These are phyloP conservation scores for Bacterosira constricta DNA, from an alignment of 108 stramenopile species.

Conservation along the genomic window DNA sequence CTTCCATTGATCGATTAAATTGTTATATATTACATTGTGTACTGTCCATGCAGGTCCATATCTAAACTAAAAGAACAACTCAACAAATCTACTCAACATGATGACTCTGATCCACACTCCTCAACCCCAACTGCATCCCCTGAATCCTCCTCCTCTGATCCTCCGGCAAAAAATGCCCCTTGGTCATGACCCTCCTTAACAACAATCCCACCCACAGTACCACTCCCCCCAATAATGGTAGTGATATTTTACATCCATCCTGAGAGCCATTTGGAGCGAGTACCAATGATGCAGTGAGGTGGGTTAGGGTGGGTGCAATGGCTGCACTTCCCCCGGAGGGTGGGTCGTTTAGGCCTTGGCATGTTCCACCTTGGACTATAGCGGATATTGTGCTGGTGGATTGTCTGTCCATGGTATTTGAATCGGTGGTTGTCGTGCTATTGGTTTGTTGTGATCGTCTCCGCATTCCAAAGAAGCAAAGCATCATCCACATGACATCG, in stretches of 20 bases:
- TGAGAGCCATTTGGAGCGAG: constrained; percentile 33
- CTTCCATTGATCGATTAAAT: too few relatives aligned
- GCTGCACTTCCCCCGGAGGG: constrained; percentile 38
- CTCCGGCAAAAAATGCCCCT: constrained; percentile 40
- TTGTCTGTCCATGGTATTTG: too few relatives aligned
- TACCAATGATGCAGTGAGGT: constrained; percentile 37
- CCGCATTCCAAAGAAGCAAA: constrained; percentile 85
- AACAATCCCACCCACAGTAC: constrained; percentile 23
- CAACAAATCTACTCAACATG: constrained; percentile 28
- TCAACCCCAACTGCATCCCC: constrained; percentile 3
- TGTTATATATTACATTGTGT: too few relatives aligned
- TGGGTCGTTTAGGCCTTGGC: constrained; percentile 23
- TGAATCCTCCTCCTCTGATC: constrained; percentile 47
- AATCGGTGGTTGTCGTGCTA: not conserved
- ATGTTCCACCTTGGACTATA: not conserved
- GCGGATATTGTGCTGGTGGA: not conserved
- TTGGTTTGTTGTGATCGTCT: constrained; percentile 42
- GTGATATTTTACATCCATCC: constrained; percentile 49
- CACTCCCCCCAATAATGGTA: constrained; percentile 39
- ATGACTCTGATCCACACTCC: constrained; percentile 11
- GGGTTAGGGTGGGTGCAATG: constrained; percentile 14
- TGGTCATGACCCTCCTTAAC: constrained; percentile 6
- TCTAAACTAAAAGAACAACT: too few relatives aligned
- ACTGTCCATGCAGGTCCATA: too few relatives aligned
- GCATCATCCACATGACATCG: constrained; percentile 85